These are phyloP conservation scores for Triadica sebifera DNA, from an alignment of 345 rosid species.

Conservation along the genomic window DNA sequence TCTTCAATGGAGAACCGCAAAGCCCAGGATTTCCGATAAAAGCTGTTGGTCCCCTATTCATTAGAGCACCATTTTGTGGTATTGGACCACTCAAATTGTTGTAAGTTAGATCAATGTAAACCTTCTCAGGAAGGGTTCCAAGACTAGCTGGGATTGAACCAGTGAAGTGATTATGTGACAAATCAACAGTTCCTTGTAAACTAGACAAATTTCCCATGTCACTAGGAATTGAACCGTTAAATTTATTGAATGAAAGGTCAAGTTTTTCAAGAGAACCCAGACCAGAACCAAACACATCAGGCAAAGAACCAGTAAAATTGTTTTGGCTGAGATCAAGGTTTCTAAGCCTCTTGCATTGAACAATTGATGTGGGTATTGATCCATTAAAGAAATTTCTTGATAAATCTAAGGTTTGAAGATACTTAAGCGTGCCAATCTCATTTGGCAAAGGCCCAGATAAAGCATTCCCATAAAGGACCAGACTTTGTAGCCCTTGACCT, in stretches of 20 bases:
- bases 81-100: conserved; percentile 91
- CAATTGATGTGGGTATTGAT: conserved; percentile 59
- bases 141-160: conserved; percentile 85
- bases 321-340: conserved; percentile 74
- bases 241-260: conserved; percentile 72
- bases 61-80: conserved; percentile 90
- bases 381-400: conserved; percentile 82
- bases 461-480: conserved; percentile 91
- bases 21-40: conserved; percentile 85
- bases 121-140: conserved; percentile 90
- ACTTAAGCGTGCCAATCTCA: conserved; percentile 62
- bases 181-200: conserved; percentile 93
- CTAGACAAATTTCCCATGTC: conserved; percentile 80
- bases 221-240: conserved; percentile 67
- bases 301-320: conserved; percentile 74
- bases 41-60: conserved; percentile 94
- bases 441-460: conserved; percentile 68
- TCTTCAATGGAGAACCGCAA: conserved; percentile 87
- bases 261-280: conserved; percentile 70
- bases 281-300: conserved; percentile 60
- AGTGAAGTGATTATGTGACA: conserved; percentile 72
- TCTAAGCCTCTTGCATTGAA: conserved; percentile 73
- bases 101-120: conserved; percentile 81
- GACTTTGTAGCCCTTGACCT: conserved; percentile 78
- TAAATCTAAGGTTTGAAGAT: conserved; percentile 48